Evolutionary conservation across 352 stramenopile genomes (phyloP).

Genomic region (Phytophthora pseudosyringae): DNA sequence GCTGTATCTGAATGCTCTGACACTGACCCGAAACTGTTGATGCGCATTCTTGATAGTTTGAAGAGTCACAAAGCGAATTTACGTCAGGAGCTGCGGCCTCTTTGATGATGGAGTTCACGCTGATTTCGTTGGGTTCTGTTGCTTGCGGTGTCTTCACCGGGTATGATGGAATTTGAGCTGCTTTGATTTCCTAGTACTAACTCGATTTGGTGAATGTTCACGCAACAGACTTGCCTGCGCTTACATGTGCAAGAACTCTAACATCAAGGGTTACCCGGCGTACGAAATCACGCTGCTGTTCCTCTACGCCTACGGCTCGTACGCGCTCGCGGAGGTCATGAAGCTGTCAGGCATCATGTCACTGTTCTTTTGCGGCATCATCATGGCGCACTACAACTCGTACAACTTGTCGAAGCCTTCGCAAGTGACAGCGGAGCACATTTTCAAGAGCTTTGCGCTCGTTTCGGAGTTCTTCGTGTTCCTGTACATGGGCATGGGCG

Average conservation of each 20-base stretch:
- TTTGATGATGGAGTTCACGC: slow-evolving; percentile 76
- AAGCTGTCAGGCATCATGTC: slow-evolving; percentile 92
- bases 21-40: background rate
- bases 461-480: slow-evolving; percentile 82
- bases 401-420: slow-evolving; percentile 78
- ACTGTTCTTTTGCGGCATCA: slow-evolving; percentile 91
- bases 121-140: slow-evolving; percentile 85
- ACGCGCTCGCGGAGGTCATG: slow-evolving; percentile 70
- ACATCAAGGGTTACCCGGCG: slow-evolving; percentile 79
- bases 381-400: slow-evolving; percentile 85
- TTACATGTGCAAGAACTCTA: slow-evolving; percentile 78
- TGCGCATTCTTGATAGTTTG: slow-evolving; percentile 44
- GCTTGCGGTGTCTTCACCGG: slow-evolving; percentile 76
- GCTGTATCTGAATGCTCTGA: background rate
- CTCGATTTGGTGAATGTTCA: background rate
- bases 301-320: slow-evolving; percentile 73
- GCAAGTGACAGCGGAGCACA: slow-evolving; percentile 71
- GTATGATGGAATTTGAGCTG: slow-evolving; percentile 31
- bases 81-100: slow-evolving; percentile 60
- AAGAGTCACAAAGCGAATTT: slow-evolving; percentile 83
- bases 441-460: slow-evolving; percentile 80
- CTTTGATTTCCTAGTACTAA: slow-evolving; percentile 1
- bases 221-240: slow-evolving; percentile 71
- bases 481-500: slow-evolving; percentile 80
- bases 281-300: slow-evolving; percentile 84